Conservation (phyloP, 2,329 filamentous ascomycete genomes). For the Orbilia blumenaviensis region DNA sequence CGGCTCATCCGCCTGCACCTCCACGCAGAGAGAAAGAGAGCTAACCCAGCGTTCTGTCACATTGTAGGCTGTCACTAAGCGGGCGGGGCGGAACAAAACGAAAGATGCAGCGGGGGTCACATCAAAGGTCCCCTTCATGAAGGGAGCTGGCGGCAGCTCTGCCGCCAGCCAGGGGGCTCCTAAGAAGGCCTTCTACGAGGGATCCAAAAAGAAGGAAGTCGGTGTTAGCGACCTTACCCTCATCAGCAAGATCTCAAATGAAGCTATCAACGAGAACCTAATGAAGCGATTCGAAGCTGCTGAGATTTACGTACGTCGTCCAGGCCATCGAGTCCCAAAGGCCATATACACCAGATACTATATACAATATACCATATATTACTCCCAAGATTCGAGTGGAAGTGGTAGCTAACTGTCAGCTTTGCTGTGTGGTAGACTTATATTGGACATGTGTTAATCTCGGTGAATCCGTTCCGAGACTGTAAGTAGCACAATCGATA, state of each 20-base stretch:
- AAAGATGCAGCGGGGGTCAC: slow-evolving; percentile 63
- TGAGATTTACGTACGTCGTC: slow-evolving; percentile 82
- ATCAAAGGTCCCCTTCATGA: slow-evolving; percentile 59
- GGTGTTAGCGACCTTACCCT: slow-evolving; percentile 97
- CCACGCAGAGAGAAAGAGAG: too few relatives aligned
- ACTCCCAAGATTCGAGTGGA: neutral
- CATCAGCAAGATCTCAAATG: slow-evolving; percentile 98
- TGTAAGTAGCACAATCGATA: slow-evolving; percentile 75
- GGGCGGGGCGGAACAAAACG: slow-evolving; percentile 66
- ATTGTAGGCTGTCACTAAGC: slow-evolving; percentile 67
- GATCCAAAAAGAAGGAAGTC: slow-evolving; percentile 98
- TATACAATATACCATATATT: slow-evolving; percentile 76
- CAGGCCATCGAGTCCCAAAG: neutral
- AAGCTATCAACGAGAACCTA: slow-evolving; percentile 98
- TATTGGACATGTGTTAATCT: slow-evolving; percentile 97
- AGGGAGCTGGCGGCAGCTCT: slow-evolving; percentile 62
- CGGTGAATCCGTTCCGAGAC: slow-evolving; percentile 95
- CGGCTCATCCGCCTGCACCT: neutral
- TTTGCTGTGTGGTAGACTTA: slow-evolving; percentile 76
- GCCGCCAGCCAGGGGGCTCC: slow-evolving; percentile 72
- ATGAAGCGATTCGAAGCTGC: slow-evolving; percentile 97
- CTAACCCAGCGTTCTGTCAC: slow-evolving; percentile 31
- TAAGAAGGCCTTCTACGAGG: slow-evolving; percentile 95
- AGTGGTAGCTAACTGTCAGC: neutral
- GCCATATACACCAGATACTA: too few relatives aligned